A percentile compares a stretch with the other conserved stretches of the same genome.
These are phyloP conservation scores for Neurospora cerealis DNA, from an alignment of 495 filamentous ascomycete genomes.

Conservation along the genomic window DNA sequence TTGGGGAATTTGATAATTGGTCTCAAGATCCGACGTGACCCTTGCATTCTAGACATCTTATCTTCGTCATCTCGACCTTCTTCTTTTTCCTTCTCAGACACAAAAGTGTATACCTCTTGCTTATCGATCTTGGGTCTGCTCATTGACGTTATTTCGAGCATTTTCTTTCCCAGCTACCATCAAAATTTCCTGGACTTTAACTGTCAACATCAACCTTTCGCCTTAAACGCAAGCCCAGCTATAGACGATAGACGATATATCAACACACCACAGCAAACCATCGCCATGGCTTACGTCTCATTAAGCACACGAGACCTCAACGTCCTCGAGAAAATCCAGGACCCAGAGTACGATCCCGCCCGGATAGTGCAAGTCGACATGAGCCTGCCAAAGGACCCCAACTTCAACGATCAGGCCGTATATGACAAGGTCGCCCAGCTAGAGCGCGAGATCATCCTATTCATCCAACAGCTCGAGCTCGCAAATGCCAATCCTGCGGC, in stretches of 20 bases:
- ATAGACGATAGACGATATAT: neutral
- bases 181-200: neutral
- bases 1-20: neutral
- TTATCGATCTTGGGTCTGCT: neutral
- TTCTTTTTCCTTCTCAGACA: neutral
- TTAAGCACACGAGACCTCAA: constrained; percentile 61
- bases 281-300: constrained; percentile 36
- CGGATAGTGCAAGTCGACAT: constrained; percentile 43
- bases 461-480: constrained; percentile 39
- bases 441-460: constrained; percentile 39
- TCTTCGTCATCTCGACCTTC: neutral
- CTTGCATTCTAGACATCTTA: neutral
- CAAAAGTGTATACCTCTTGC: neutral
- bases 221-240: neutral
- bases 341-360: constrained; percentile 59
- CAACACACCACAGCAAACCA: neutral
- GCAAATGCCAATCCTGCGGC: constrained; percentile 31
- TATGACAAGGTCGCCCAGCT: constrained; percentile 29
- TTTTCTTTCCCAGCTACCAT: neutral
- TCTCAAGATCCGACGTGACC: neutral
- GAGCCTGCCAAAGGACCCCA: constrained; percentile 51
- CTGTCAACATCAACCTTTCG: neutral
- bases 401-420: constrained; percentile 29
- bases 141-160: neutral
- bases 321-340: constrained; percentile 69